Evolutionary conservation across 176 grass and related monocot species (phyloP).

Genomic region (Avena eriantha): DNA sequence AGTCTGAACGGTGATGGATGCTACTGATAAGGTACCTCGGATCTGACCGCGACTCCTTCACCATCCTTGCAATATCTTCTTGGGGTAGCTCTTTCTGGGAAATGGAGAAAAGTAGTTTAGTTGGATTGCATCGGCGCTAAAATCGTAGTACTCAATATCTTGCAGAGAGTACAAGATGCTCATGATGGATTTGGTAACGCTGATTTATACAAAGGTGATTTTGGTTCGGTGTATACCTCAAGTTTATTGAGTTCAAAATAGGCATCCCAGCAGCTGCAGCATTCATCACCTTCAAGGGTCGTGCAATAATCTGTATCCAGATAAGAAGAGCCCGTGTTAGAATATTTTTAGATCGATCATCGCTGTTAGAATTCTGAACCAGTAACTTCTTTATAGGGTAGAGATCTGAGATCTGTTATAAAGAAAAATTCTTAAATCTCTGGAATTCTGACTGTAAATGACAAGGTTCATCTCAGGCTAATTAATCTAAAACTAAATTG

Average conservation of each 20-base stretch:
- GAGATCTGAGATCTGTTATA: background rate
- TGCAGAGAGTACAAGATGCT: background rate
- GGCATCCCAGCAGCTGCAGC: conserved; percentile 90
- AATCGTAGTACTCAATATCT: background rate
- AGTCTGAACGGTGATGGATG: conserved; percentile 57
- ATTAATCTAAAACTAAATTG: no score
- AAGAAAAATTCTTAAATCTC: no score
- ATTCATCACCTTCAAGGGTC: conserved; percentile 76
- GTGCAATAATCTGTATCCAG: conserved; percentile 75
- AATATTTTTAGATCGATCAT: background rate
- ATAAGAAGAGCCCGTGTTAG: conserved; percentile 31
- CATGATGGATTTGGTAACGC: background rate
- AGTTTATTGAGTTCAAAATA: conserved; percentile 90
- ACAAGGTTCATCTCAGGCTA: no score
- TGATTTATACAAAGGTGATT: background rate
- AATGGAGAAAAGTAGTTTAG: background rate
- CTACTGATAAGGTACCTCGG: conserved; percentile 55
- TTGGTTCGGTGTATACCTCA: conserved; percentile 48
- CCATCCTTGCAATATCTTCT: conserved; percentile 57
- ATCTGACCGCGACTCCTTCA: conserved; percentile 53
- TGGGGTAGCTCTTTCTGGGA: conserved; percentile 60
- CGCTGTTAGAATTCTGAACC: background rate
- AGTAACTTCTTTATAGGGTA: background rate
- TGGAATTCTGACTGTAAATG: background rate
- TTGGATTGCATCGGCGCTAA: background rate